Base-by-base conservation (phyloP, 2,329 filamentous ascomycete species). In the Cercospora berteroae region DNA sequence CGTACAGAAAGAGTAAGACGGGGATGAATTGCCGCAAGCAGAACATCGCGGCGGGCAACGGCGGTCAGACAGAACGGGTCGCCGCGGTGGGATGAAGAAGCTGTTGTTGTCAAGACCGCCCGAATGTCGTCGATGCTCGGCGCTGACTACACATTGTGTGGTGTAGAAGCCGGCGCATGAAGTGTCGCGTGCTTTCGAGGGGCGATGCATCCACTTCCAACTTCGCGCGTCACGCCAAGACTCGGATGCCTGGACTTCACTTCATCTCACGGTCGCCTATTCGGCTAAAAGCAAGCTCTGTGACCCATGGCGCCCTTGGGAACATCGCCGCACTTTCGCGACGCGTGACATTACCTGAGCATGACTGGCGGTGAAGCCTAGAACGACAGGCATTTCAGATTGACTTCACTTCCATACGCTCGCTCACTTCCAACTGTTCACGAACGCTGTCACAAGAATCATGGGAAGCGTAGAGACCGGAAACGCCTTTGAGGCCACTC, bases 401-500 rank as follows among this genome's bases (percentile, higher is more conserved):
- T n/a, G 48, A 55, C 48, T 18, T 29, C 39, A 61, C 36, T 4
- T 29, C 4, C 18, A 6, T 16, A 18, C 20, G 3, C 29, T 31
- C 39, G n/a, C 5, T 29, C 20, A 20, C 23, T 42, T 7, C 1
- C 16, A n/a, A 20, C 12, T 27, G 36, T 48, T 50, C 25, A 29
- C 42, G n/a, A 23, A 61, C 59, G 16, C 25, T 10, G n/a, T 2
- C 12, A 36, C 9, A 3, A 20, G 16, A 20, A 29, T 36, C 60
- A 64, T 64, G 61, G 50, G 50, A 23, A 64, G 61, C 50, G 29
- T 48, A 16, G 48, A 64, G 50, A 25, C 20, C 12, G 16, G 27
- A 23, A 58, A 5, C 57, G 74, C 73, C 33, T 76, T 77, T 59
- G 76, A 77, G 63, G 67, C 59, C 10, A 75, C 75, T 25, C 70